These are phyloP conservation scores for Thelonectria rubi DNA, from an alignment of 2,329 filamentous ascomycete species.

Conservation along the genomic window DNA sequence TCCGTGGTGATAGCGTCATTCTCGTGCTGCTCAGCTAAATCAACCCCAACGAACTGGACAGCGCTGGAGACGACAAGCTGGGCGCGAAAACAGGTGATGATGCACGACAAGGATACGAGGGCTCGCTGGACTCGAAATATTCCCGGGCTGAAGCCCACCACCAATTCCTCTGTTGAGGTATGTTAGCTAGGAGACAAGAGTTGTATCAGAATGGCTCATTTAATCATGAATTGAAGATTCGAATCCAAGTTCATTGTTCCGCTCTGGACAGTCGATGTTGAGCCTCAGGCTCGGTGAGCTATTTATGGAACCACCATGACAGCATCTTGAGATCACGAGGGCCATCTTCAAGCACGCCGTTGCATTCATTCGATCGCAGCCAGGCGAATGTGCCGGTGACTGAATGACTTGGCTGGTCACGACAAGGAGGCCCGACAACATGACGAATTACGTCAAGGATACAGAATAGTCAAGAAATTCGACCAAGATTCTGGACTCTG, in stretches of 20 bases:
- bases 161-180: conserved; percentile 21
- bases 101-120: conserved; percentile 4
- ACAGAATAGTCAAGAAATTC: too few species aligned
- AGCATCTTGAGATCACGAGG: too few species aligned
- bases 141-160: conserved; percentile 8
- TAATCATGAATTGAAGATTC: conserved; percentile 15
- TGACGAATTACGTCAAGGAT: too few species aligned
- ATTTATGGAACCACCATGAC: too few species aligned
- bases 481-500: too few species aligned
- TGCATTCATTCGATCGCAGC: too few species aligned
- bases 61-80: background rate
- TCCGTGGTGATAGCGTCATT: conserved; percentile 22
- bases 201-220: conserved; percentile 21
- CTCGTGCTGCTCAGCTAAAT: conserved; percentile 22
- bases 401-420: too few species aligned
- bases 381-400: too few species aligned
- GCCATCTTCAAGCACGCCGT: too few species aligned
- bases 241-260: background rate
- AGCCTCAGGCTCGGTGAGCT: too few species aligned
- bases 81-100: conserved; percentile 2
- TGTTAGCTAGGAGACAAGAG: conserved; percentile 20
- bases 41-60: background rate
- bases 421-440: too few species aligned
- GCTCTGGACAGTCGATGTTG: too few species aligned
- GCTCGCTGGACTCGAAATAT: conserved; percentile 13